phyloP scores from a whole-genome alignment of 2,329 filamentous ascomycete species.

The Rhynchosporium secalis region DNA sequence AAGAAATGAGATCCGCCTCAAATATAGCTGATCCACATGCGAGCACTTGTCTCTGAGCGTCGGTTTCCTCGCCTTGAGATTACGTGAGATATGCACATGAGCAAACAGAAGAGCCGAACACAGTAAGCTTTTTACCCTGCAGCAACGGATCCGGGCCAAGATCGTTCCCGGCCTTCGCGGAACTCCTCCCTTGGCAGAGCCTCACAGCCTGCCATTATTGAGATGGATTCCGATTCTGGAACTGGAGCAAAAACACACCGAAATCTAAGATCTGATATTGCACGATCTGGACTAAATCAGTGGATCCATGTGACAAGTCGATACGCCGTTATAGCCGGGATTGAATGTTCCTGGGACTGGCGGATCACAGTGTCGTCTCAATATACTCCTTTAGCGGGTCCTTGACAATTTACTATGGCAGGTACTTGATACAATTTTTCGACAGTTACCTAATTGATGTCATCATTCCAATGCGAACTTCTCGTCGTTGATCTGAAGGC shows the following conservation, averaged over 20 bases:
- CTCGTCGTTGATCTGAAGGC: neutral
- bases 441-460: neutral
- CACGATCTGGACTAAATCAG: neutral
- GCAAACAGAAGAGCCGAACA: neutral
- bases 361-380: neutral
- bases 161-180: neutral
- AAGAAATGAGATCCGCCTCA: no score
- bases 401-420: neutral
- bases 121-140: conserved; percentile 8
- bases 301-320: neutral
- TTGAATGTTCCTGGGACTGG: neutral
- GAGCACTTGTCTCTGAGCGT: neutral
- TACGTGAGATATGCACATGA: neutral
- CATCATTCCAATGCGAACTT: neutral
- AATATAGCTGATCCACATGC: neutral
- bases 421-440: no score
- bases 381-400: neutral
- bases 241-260: neutral
- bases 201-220: neutral
- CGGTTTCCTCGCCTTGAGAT: neutral
- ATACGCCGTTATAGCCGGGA: neutral
- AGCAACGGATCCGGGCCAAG: conserved; percentile 1
- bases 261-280: neutral
- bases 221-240: neutral
- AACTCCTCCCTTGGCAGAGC: neutral